These are phyloP conservation scores for Russula abietina DNA, from an alignment of 768 basidiomycete genomes.

Conservation along the genomic window DNA sequence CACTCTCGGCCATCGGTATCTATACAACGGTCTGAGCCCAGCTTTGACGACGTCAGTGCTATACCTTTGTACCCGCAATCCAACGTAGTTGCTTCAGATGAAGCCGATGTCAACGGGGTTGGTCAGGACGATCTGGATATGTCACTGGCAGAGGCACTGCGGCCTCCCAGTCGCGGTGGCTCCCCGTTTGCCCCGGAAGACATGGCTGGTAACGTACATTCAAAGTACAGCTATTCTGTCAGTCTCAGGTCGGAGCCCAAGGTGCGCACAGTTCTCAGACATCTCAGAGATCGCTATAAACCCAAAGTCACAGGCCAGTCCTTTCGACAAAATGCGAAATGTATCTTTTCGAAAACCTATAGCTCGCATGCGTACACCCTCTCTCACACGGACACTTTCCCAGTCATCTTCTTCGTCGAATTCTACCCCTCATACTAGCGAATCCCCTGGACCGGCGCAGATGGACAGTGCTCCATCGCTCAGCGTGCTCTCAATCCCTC, in stretches of 20 bases:
- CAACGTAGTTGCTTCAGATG: slow-evolving; percentile 22
- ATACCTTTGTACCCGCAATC: slow-evolving; percentile 50
- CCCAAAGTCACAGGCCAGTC: slow-evolving; percentile 46
- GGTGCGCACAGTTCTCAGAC: slow-evolving; percentile 31
- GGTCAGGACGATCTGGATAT: slow-evolving; percentile 34
- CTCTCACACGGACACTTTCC: slow-evolving; percentile 57
- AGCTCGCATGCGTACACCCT: slow-evolving; percentile 55
- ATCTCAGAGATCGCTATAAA: neutral
- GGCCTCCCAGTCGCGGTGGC: slow-evolving; percentile 49
- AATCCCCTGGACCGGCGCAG: slow-evolving; percentile 13
- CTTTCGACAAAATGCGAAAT: slow-evolving; percentile 57
- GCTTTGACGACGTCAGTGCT: slow-evolving; percentile 51
- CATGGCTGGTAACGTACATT: slow-evolving; percentile 30
- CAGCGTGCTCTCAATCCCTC: slow-evolving; percentile 19
- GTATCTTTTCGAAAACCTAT: slow-evolving; percentile 51
- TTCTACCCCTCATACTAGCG: slow-evolving; percentile 45
- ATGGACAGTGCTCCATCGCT: slow-evolving; percentile 9
- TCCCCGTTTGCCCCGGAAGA: slow-evolving; percentile 41
- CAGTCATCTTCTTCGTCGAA: slow-evolving; percentile 54
- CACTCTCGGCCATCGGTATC: slow-evolving; percentile 1
- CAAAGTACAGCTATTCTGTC: slow-evolving; percentile 52
- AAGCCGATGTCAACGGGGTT: neutral
- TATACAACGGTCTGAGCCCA: slow-evolving; percentile 25
- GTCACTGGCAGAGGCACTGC: slow-evolving; percentile 53
- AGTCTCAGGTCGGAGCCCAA: slow-evolving; percentile 57